Percentiles rank a stretch among this genome's conserved stretches.
phyloP scores from a whole-genome alignment of 2,329 filamentous ascomycete species.

The Exophiala calicioides region DNA sequence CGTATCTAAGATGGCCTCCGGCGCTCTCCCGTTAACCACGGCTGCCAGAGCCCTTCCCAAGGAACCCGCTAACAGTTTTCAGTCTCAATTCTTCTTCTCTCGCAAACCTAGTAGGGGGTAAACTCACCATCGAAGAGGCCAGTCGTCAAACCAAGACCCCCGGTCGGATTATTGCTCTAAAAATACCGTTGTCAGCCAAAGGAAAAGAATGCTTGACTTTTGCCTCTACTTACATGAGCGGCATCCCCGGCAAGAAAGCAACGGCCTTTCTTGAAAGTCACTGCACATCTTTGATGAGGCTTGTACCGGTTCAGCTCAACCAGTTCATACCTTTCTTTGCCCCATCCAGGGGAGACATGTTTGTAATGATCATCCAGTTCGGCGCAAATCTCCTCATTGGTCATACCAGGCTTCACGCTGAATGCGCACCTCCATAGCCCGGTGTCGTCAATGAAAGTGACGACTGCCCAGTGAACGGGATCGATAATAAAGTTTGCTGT shows the following conservation, averaged over 20 bases:
- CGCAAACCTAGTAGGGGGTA: no score
- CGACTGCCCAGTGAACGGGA: slow-evolving; percentile 33
- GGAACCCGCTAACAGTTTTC: no score
- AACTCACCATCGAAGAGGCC: slow-evolving; percentile 65
- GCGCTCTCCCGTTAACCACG: slow-evolving; percentile 40
- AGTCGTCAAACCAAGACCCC: slow-evolving; percentile 63
- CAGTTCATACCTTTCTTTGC: slow-evolving; percentile 24
- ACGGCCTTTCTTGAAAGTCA: slow-evolving; percentile 5
- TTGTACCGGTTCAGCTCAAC: slow-evolving; percentile 11
- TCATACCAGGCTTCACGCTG: slow-evolving; percentile 36
- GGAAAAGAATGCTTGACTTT: no score
- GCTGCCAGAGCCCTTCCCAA: slow-evolving; percentile 59
- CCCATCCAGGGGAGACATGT: slow-evolving; percentile 24
- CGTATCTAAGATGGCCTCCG: slow-evolving; percentile 44
- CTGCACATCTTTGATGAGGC: slow-evolving; percentile 14
- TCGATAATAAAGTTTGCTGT: slow-evolving; percentile 12
- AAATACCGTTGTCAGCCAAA: no score
- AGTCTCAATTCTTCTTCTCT: no score
- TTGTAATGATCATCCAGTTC: not conserved
- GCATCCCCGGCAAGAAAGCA: slow-evolving; percentile 19
- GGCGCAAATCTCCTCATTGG: slow-evolving; percentile 30
- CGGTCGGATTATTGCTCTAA: slow-evolving; percentile 57
- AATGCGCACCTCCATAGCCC: slow-evolving; percentile 45
- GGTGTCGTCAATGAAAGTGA: slow-evolving; percentile 30
- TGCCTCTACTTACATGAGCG: slow-evolving; percentile 14